Conservation (phyloP, 2,329 filamentous ascomycete species). For the Eurotiales sp. region DNA sequence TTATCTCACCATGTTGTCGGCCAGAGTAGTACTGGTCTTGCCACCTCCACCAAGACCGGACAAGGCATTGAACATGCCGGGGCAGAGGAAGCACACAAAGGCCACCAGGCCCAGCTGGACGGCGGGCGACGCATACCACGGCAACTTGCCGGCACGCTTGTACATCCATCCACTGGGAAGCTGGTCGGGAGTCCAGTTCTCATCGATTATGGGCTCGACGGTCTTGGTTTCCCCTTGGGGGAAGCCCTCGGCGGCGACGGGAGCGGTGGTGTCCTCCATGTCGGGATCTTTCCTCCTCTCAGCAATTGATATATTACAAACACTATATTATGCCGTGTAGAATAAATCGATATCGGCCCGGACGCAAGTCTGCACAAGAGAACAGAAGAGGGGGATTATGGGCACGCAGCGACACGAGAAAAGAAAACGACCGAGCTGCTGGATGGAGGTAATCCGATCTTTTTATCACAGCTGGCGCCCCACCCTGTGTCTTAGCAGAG, state of each 20-base stretch:
- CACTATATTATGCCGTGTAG: too few species aligned
- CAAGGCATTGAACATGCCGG: conserved; percentile 64
- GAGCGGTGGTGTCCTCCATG: conserved; percentile 2
- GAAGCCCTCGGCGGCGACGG: neutral
- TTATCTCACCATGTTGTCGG: conserved; percentile 47
- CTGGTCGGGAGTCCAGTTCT: conserved; percentile 10
- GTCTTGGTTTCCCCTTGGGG: conserved; percentile 3
- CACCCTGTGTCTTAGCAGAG: neutral
- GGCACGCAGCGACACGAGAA: too few species aligned
- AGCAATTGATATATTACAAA: too few species aligned
- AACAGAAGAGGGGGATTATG: too few species aligned
- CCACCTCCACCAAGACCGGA: conserved; percentile 59
- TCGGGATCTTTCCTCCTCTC: neutral
- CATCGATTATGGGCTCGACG: conserved; percentile 5
- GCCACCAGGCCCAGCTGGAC: conserved; percentile 66
- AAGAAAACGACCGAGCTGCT: too few species aligned
- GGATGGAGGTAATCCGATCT: neutral
- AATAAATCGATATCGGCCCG: too few species aligned
- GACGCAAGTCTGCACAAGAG: too few species aligned
- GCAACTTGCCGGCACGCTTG: conserved; percentile 50
- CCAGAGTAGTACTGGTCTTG: conserved; percentile 41
- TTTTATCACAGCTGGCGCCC: conserved; percentile 4
- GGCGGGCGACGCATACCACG: conserved; percentile 67
- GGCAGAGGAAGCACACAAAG: conserved; percentile 64
- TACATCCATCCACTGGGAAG: conserved; percentile 48